Evolutionary conservation across 225 moss, liverwort and hornwort genomes (phyloP), one percentile per base, ranked within the genome.

Genomic region (Asterella californica): DNA sequence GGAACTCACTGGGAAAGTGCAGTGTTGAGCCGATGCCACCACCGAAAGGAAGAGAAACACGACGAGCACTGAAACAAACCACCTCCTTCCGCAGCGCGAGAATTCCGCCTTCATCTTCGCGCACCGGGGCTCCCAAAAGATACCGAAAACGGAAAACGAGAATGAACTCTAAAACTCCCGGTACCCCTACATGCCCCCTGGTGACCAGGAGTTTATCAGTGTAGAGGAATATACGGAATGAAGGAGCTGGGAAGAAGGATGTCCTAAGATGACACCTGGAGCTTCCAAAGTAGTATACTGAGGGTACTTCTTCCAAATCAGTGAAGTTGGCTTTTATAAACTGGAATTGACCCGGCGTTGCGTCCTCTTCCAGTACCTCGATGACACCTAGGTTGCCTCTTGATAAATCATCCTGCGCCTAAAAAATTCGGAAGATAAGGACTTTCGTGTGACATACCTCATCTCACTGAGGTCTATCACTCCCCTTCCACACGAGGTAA

Each of bases 281-380:
- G 7, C 47, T 70, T 32, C 49, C 7, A 15, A 30, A 30, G 30
- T 29, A 72, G 14, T n/a, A 9, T 29, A 33, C 15, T 46, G 54
- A 76, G 82, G 82, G 78, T 82, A 82, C 82, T 65, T 77, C 77
- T 59, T 82, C 76, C 50, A 82, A 48, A 82, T 78, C 69, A 77
- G 66, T 69, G 25, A 82, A 34, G 57, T 82, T 68, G 5, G 82
- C 77, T 55, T 78, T 61, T 29, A 76, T 70, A 57, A 82, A 82
- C 76, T 78, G 29, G 70, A 82, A 82, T 42, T 77, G 76, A 6
- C 82, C 77, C 10, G 82, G 82, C 25, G 32, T 82, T 57, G 82
- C 82, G 14, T 78, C 30, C 33, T 78, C 38, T 69, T 82, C 63
- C 68, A 82, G 78, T 52, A 82, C 77, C 27, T 78, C 53, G 54